Percentiles rank a stretch among this genome's conserved stretches.
Conservation (phyloP, 805 yeast species). For the Maudiozyma pseudohumilis region DNA sequence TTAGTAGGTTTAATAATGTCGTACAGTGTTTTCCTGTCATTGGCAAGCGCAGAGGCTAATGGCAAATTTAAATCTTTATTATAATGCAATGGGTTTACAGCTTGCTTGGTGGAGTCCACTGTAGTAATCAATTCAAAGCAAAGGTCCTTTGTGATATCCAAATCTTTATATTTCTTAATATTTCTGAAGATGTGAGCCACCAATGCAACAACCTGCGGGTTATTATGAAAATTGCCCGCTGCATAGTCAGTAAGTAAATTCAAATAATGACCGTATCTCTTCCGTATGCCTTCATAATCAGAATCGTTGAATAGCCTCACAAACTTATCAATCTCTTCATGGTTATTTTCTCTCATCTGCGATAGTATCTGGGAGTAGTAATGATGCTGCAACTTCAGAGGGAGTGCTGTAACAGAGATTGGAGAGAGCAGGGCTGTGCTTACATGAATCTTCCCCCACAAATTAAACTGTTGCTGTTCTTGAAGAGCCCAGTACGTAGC, state of each 20-base stretch:
- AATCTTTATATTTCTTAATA: slow-evolving; percentile 16
- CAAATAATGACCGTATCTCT: slow-evolving; percentile 31
- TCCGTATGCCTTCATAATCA: slow-evolving; percentile 3
- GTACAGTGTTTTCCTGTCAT: slow-evolving; percentile 33
- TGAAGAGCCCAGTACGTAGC: slow-evolving; percentile 42
- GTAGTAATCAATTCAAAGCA: slow-evolving; percentile 42
- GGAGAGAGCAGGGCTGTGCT: slow-evolving; percentile 32
- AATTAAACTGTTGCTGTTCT: slow-evolving; percentile 35
- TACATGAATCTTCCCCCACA: slow-evolving; percentile 34
- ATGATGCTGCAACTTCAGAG: slow-evolving; percentile 31
- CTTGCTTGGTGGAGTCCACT: slow-evolving; percentile 15
- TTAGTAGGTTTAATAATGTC: slow-evolving; percentile 6
- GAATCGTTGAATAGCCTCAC: slow-evolving; percentile 14
- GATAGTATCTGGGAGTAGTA: slow-evolving; percentile 27
- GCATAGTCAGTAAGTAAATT: slow-evolving; percentile 44
- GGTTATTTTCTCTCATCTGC: slow-evolving; percentile 18
- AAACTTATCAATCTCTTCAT: slow-evolving; percentile 19
- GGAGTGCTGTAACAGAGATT: slow-evolving; percentile 35
- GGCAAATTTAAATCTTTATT: slow-evolving; percentile 36
- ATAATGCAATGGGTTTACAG: slow-evolving; percentile 4
- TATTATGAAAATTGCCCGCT: slow-evolving; percentile 39
- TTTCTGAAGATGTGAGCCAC: slow-evolving; percentile 33
- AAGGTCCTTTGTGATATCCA: slow-evolving; percentile 42
- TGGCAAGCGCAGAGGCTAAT: slow-evolving; percentile 33
- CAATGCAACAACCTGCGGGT: slow-evolving; percentile 41